Percentiles rank a stretch among this genome's conserved stretches.
Conservation (phyloP, 345 rosid genomes). For the Limnanthes douglasii region DNA sequence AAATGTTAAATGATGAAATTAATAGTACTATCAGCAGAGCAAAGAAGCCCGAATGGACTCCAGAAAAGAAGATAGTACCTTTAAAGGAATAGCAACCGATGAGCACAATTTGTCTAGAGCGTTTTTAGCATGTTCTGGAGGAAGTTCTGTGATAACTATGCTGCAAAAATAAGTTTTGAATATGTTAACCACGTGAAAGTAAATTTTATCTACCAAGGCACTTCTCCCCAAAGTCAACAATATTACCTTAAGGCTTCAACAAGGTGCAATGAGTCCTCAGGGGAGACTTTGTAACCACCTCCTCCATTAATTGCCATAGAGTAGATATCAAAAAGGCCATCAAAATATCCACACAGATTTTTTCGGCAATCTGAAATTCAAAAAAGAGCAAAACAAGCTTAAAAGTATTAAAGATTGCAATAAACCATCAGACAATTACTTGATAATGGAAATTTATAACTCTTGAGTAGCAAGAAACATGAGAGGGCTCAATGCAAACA, state of each 20-base stretch:
- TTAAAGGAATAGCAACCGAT: slow-evolving; percentile 76
- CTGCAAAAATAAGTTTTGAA: slow-evolving; percentile 30
- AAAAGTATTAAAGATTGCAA: neutral
- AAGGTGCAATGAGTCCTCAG: slow-evolving; percentile 81
- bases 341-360: slow-evolving; percentile 70
- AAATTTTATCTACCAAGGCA: slow-evolving; percentile 5
- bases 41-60: neutral
- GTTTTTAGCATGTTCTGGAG: slow-evolving; percentile 64
- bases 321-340: slow-evolving; percentile 69
- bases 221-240: slow-evolving; percentile 6
- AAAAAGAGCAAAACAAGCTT: slow-evolving; percentile 7
- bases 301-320: slow-evolving; percentile 65
- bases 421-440: neutral
- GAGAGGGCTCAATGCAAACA: neutral
- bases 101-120: slow-evolving; percentile 76
- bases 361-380: slow-evolving; percentile 68
- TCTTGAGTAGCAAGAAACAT: neutral
- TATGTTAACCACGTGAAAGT: slow-evolving; percentile 9
- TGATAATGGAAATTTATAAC: no score
- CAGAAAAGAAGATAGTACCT: slow-evolving; percentile 26
- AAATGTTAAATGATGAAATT: slow-evolving; percentile 8
- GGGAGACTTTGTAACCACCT: slow-evolving; percentile 73
- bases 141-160: slow-evolving; percentile 90
- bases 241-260: slow-evolving; percentile 90
- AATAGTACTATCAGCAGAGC: slow-evolving; percentile 7